A percentile compares a stretch with the other conserved stretches of the same genome.
These are phyloP conservation scores for Penicillium crystallinum DNA, from an alignment of 495 filamentous ascomycete genomes.

Conservation along the genomic window DNA sequence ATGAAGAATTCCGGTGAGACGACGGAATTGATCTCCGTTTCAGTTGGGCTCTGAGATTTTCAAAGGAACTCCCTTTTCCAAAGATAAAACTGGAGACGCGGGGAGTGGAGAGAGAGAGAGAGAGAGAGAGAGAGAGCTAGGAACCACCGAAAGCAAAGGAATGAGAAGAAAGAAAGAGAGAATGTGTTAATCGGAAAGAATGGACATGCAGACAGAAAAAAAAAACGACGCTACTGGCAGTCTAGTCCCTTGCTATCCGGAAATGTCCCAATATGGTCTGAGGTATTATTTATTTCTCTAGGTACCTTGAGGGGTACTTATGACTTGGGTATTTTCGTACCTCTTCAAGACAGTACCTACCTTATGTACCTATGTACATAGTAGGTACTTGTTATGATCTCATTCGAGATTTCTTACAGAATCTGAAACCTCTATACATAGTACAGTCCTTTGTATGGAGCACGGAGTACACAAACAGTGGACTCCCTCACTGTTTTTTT, in stretches of 20 bases:
- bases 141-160: neutral
- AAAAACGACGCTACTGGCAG: neutral
- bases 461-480: neutral
- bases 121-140: too few relatives aligned
- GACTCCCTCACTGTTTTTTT: neutral
- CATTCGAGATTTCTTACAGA: neutral
- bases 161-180: neutral
- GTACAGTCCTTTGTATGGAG: neutral
- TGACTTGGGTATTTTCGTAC: too few relatives aligned
- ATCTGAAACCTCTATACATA: conserved; percentile 28
- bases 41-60: neutral
- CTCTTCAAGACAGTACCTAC: too few relatives aligned
- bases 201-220: neutral
- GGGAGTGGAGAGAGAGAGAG: conserved; percentile 3
- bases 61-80: neutral
- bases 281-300: neutral
- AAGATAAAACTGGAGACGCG: conserved; percentile 1
- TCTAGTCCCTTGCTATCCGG: neutral
- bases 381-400: neutral
- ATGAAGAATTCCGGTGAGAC: too few relatives aligned
- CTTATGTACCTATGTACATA: neutral
- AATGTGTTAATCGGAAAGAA: neutral
- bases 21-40: neutral
- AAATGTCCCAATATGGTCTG: neutral
- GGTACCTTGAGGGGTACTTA: too few relatives aligned